Base-by-base conservation (phyloP, 352 stramenopile species). In the Phytophthora cactorum region DNA sequence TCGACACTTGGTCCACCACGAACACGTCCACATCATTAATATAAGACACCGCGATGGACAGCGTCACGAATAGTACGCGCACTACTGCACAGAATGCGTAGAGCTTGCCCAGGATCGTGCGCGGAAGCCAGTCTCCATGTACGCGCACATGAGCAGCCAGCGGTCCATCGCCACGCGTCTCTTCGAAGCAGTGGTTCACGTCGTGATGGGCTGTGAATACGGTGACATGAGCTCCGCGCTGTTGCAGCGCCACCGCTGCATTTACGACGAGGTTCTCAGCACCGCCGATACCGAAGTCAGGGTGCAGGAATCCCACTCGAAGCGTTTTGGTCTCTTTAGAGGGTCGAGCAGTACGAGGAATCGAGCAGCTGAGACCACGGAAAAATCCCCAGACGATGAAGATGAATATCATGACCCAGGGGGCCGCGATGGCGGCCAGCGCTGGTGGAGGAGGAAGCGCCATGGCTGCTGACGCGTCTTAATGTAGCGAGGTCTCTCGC, bases 121-220 rank as follows among this genome's bases (percentile, higher is more conserved):
- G 78, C 17, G 98, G 97, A 52, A 99, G 89, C 88, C 93, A 99
- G 56, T 97, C 86, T 0, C 97, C 97, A 51, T 97, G 81, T 15
- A 99, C 88, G 22, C 87, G 72, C 17, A 99, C 87, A 49, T 80
- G 84, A 3, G 77, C 52, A 2, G 83, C 87, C 22, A 98, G 72
- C 11, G 70, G 67, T 32, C 91, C 92, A 67, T 96, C 75, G 52
- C 82, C 84, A 34, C 79, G 78, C 39, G 94, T 98, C 76, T 98
- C 95, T 61, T 95, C 82, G 71, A 99, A 99, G 84, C 96, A 99
- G 70, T 99, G 96, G 15, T 78, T 71, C 5, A 87, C 71, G 55
- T 98, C 96, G 74, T 99, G 98, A 69, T 99, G 96, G 14, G 97
- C 97, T 27, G 98, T 99, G 70, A 98, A 98, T 53, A 99, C 94